These are phyloP conservation scores for Adansonia madagascariensis DNA, from an alignment of 441 rosid genomes.

Conservation along the genomic window DNA sequence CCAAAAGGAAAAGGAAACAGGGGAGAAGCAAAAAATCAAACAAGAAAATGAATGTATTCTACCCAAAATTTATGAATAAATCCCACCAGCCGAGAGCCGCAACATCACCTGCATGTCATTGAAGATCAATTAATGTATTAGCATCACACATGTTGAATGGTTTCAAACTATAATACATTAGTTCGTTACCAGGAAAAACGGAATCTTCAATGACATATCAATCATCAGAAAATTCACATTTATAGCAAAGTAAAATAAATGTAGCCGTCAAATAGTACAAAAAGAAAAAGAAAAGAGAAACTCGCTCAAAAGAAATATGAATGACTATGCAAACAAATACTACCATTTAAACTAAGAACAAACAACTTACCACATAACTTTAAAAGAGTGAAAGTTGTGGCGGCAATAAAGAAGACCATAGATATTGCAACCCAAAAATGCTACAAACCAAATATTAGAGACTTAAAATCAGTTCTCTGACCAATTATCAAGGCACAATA, in stretches of 20 bases:
- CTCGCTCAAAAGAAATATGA: neutral
- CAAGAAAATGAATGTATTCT: constrained; percentile 28
- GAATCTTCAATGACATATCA: neutral
- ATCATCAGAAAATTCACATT: neutral
- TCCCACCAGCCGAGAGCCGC: constrained; percentile 79
- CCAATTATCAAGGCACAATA: constrained; percentile 2
- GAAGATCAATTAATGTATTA: constrained; percentile 26
- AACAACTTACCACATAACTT: constrained; percentile 62
- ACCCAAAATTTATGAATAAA: constrained; percentile 71
- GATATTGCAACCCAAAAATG: constrained; percentile 81
- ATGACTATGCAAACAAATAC: neutral
- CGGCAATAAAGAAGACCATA: constrained; percentile 73
- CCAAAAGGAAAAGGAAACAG: neutral
- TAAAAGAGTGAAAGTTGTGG: constrained; percentile 65
- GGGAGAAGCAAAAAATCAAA: constrained; percentile 11
- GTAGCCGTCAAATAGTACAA: neutral
- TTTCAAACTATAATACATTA: neutral
- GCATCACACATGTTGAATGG: neutral
- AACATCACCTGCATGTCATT: constrained; percentile 55
- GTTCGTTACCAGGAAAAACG: neutral
- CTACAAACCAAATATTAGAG: constrained; percentile 42
- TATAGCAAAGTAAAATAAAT: constrained; percentile 1
- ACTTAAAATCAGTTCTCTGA: constrained; percentile 30
- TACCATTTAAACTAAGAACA: constrained; percentile 14
- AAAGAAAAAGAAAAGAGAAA: constrained; percentile 1